phyloP scores from a whole-genome alignment of 257 asterid genomes.

The Jacaranda copaia region DNA sequence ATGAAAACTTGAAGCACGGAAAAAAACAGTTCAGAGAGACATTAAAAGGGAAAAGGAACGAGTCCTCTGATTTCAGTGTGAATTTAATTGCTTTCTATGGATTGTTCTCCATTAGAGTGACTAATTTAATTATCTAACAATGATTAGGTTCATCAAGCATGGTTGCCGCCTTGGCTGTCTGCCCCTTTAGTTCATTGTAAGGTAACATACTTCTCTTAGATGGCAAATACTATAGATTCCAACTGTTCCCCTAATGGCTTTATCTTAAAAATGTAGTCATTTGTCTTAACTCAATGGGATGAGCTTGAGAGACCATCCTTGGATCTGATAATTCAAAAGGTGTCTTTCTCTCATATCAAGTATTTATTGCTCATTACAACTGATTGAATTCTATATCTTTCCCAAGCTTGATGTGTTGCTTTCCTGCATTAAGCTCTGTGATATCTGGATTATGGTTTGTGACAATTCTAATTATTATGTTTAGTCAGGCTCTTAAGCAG shows the following conservation, averaged over 20 bases:
- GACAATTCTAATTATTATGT: slow-evolving; percentile 3
- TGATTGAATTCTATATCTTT: not conserved
- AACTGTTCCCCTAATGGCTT: slow-evolving; percentile 15
- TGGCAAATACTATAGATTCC: not conserved
- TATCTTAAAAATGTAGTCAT: slow-evolving; percentile 46
- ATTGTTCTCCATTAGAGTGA: not conserved
- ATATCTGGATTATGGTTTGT: not conserved
- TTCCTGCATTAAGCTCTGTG: no score
- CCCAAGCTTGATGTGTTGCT: not conserved
- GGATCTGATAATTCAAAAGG: slow-evolving; percentile 49
- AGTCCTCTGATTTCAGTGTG: not conserved
- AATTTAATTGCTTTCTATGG: not conserved
- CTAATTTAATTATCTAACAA: not conserved
- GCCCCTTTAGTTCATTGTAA: slow-evolving; percentile 48
- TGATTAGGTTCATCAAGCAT: slow-evolving; percentile 46
- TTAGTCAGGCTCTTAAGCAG: slow-evolving; percentile 50
- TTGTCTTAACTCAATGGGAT: slow-evolving; percentile 48
- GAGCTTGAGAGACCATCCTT: slow-evolving; percentile 49
- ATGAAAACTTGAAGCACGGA: not conserved
- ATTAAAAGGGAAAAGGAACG: not conserved
- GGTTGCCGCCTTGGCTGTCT: slow-evolving; percentile 60
- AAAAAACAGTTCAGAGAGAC: not conserved
- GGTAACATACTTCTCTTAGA: slow-evolving; percentile 36
- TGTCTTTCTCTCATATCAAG: slow-evolving; percentile 13
- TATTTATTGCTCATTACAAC: not conserved